Evolutionary conservation across 2,329 filamentous ascomycete genomes (phyloP), one percentile per base, ranked within the genome.

Genomic region (Botrytis aclada): DNA sequence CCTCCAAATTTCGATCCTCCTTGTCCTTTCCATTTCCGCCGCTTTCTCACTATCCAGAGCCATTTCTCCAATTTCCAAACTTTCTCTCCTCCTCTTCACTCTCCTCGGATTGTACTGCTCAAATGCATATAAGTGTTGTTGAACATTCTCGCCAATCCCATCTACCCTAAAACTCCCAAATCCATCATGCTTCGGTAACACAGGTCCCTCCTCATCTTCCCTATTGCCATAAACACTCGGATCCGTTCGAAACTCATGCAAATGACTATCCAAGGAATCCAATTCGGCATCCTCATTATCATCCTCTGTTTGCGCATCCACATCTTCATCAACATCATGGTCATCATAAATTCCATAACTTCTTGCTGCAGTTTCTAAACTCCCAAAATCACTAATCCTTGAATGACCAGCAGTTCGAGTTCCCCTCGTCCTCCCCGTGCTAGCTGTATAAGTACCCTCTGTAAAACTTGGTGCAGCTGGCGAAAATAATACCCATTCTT

Each of bases 401-500:
- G 93, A 96, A 75, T 89, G 88, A 54, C 91, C 92, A 41, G 90
- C 85, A 61, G 89, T 92, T 81, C 80, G 92, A 77, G 84, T 95
- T 41, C 47, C 47, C 9, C 62, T 72, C 81, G 84, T 95, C 80
- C 82, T 90, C 84, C 84, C 88, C 79, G 82, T 93, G 81, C 81
- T 88, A 64, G 90, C 89, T 54, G 93, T 90, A 74, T 88, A 90
- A 62, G 90, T 93, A 70, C 90, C 87, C 75, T 92, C 90, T 8
- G 90, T 90, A 18, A 87, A 87, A 32, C 92, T 91, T 5, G 86
- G 87, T 75, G 90, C 90, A 14, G 87, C 86, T 2, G 93, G 93
- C 12, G 94, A 93, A 85, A 99, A 99, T 76, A 99, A 89, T 71
- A 98, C 92, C 96, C 96, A 99, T 88, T 97, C 95, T 82, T 96